phyloP scores from a whole-genome alignment of 2,329 filamentous ascomycete species.

The Claviceps sp. region DNA sequence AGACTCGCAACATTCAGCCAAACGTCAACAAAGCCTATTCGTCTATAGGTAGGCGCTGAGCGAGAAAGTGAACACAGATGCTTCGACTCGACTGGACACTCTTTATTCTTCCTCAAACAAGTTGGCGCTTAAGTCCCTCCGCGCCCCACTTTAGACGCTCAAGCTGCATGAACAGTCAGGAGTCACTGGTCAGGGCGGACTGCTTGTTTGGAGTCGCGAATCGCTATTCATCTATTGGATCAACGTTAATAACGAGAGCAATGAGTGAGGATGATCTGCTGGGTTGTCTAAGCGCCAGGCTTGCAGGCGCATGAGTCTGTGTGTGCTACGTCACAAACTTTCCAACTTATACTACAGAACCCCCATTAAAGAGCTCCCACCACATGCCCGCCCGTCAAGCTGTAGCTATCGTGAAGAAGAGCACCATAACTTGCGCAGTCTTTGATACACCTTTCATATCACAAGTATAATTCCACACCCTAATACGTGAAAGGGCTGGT shows the following conservation, averaged over 20 bases:
- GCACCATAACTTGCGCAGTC: not conserved
- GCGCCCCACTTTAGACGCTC: not conserved
- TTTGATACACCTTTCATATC: not conserved
- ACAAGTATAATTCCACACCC: not conserved
- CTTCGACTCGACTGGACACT: not conserved
- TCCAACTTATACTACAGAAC: not conserved
- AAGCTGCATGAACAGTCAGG: not conserved
- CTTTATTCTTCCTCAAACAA: not conserved
- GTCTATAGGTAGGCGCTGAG: not conserved
- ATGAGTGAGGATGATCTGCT: not conserved
- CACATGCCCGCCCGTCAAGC: not conserved
- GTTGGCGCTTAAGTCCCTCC: not conserved
- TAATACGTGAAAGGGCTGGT: not conserved
- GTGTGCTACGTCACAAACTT: not conserved
- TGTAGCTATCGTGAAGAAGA: not conserved
- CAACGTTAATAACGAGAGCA: not conserved
- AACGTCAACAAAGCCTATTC: not conserved
- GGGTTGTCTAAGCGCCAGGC: not conserved
- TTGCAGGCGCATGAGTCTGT: not conserved
- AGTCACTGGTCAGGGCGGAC: not conserved
- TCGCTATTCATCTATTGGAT: slow-evolving; percentile 1
- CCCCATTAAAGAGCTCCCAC: no score
- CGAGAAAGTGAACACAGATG: not conserved
- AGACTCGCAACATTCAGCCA: not conserved
- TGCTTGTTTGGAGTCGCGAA: not conserved